A percentile compares a stretch with the other conserved stretches of the same genome.
These are phyloP conservation scores for Macrotyloma uniflorum DNA, from an alignment of 306 rosid species.

Conservation along the genomic window DNA sequence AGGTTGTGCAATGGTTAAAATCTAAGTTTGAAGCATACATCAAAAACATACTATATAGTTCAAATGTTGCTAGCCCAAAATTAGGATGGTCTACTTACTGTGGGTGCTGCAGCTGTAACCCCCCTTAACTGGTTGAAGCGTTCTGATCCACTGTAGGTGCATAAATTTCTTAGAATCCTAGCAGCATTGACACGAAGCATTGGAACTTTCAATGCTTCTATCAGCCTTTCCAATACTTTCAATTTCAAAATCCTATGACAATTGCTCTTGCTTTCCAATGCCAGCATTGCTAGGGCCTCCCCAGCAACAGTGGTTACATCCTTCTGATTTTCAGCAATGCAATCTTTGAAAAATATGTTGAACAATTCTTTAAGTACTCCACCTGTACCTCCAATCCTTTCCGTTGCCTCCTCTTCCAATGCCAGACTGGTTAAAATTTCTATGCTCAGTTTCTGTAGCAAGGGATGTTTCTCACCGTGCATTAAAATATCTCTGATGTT, in stretches of 20 bases:
- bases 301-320: slow-evolving; percentile 69
- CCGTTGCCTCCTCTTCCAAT: slow-evolving; percentile 79
- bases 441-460: slow-evolving; percentile 77
- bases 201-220: slow-evolving; percentile 58
- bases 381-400: slow-evolving; percentile 89
- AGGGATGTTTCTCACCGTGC: slow-evolving; percentile 70
- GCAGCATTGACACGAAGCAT: slow-evolving; percentile 72
- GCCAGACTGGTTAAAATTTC: slow-evolving; percentile 81
- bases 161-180: slow-evolving; percentile 79
- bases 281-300: slow-evolving; percentile 92
- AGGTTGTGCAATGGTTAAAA: slow-evolving; percentile 22
- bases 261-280: slow-evolving; percentile 74
- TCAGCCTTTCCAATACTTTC: slow-evolving; percentile 56
- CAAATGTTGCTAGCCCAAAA: neutral
- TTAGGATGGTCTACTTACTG: slow-evolving; percentile 56
- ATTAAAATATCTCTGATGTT: slow-evolving; percentile 77
- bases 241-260: slow-evolving; percentile 68
- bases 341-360: slow-evolving; percentile 62
- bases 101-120: slow-evolving; percentile 69
- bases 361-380: slow-evolving; percentile 78
- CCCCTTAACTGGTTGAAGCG: slow-evolving; percentile 59
- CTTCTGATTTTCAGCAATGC: slow-evolving; percentile 44
- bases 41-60: slow-evolving; percentile 16
- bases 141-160: slow-evolving; percentile 66
- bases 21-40: neutral